phyloP scores from a whole-genome alignment of 169 alveolate species.

The Plasmodium vivax region DNA sequence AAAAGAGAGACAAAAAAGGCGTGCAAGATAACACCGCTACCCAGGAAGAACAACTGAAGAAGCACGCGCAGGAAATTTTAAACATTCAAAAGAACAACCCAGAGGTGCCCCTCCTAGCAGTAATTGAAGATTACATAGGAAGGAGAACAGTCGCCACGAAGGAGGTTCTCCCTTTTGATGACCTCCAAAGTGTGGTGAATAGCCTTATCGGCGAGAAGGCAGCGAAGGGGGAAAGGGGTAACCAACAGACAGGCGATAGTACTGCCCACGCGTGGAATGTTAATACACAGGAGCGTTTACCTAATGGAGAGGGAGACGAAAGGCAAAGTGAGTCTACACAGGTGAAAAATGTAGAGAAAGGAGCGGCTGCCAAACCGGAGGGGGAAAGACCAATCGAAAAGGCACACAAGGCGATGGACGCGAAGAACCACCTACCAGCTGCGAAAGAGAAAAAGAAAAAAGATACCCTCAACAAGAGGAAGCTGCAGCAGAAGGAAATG shows the following conservation, averaged over 20 bases:
- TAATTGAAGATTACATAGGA: background rate
- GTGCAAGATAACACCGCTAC: background rate
- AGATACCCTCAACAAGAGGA: background rate
- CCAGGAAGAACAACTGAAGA: background rate
- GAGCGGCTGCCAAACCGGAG: background rate
- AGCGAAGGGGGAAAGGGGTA: background rate
- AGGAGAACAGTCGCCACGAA: background rate
- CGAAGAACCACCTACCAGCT: background rate
- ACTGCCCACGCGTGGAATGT: background rate
- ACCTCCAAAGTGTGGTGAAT: background rate
- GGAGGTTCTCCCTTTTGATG: background rate
- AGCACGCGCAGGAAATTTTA: background rate
- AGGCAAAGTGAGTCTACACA: background rate
- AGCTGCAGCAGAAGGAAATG: background rate
- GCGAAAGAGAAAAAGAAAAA: constrained; percentile 16
- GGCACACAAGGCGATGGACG: background rate
- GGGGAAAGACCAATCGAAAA: background rate
- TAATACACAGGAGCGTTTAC: background rate
- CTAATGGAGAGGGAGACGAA: background rate
- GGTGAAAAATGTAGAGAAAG: background rate
- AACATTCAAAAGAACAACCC: background rate
- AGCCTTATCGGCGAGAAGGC: background rate
- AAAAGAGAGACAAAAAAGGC: background rate
- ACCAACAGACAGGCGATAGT: background rate
- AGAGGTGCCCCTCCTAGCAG: background rate